A percentile compares a stretch with the other conserved stretches of the same genome.
Evolutionary conservation across 163 green algal species (phyloP).

Genomic region (Chlamydomonas reinhardtii): DNA sequence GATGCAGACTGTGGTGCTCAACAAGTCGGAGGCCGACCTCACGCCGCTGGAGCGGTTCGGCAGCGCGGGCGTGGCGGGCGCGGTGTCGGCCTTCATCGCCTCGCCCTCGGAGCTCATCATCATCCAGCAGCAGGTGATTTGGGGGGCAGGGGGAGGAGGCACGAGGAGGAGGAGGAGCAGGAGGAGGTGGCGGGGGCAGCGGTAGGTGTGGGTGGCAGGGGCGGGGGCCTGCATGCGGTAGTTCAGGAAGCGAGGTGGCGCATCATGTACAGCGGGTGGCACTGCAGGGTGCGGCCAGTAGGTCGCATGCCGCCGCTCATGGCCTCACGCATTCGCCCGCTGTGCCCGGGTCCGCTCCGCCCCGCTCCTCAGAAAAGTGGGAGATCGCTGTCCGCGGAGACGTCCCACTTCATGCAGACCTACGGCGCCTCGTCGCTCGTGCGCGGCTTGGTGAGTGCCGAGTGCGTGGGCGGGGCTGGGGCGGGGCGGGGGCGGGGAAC

Average conservation of each 20-base stretch:
- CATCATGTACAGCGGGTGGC: no score
- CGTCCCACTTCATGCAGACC: conserved; percentile 55
- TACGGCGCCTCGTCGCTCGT: conserved; percentile 65
- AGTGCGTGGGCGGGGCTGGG: not conserved
- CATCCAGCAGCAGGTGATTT: conserved; percentile 93
- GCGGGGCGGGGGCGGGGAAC: no score
- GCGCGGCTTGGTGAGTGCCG: conserved; percentile 66
- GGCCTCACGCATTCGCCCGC: no score
- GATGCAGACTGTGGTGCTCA: conserved; percentile 64
- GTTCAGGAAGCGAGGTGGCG: no score
- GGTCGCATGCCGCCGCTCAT: no score
- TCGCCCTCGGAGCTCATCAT: conserved; percentile 93
- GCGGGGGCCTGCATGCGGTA: no score
- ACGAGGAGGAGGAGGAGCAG: no score
- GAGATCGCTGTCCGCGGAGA: conserved; percentile 63
- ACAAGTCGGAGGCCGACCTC: conserved; percentile 46
- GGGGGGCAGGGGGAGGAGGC: no score
- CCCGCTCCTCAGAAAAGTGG: conserved; percentile 65
- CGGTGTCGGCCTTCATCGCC: conserved; percentile 82
- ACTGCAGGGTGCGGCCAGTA: no score
- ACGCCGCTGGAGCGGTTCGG: conserved; percentile 55
- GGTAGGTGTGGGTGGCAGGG: no score
- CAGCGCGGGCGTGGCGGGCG: conserved; percentile 73
- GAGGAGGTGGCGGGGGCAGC: no score
- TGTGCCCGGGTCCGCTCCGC: no score